phyloP scores from a whole-genome alignment of 164 flowering plant genomes.

The Tetrastigma voinierianum region DNA sequence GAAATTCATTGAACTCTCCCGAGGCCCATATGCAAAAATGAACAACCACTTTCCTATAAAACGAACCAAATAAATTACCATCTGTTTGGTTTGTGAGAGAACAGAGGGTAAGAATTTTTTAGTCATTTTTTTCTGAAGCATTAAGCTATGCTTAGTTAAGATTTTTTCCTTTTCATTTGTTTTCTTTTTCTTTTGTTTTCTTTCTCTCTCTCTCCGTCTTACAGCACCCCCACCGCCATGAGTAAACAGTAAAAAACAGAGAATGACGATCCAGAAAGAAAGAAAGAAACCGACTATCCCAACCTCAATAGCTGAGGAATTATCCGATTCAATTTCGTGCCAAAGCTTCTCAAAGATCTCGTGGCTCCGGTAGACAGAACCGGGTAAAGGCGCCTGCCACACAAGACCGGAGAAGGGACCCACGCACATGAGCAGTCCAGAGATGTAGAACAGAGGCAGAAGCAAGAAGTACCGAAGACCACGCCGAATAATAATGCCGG shows the following conservation, averaged over 20 bases:
- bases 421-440: slow-evolving; percentile 52
- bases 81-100: slow-evolving; percentile 2
- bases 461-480: slow-evolving; percentile 47
- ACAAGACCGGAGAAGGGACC: slow-evolving; percentile 52
- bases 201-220: too few species aligned
- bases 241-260: not conserved
- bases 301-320: slow-evolving; percentile 67
- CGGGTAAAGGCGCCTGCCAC: slow-evolving; percentile 46
- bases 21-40: not conserved
- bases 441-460: slow-evolving; percentile 50
- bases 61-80: too few species aligned
- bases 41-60: not conserved
- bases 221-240: too few species aligned
- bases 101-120: not conserved
- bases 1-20: not conserved
- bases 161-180: not conserved
- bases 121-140: not conserved
- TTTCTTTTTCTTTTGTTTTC: not conserved
- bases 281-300: not conserved
- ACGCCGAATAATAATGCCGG: slow-evolving; percentile 29
- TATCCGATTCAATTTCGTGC: slow-evolving; percentile 56
- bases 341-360: slow-evolving; percentile 59
- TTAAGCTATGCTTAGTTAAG: not conserved
- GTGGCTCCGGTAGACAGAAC: slow-evolving; percentile 72
- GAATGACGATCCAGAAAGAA: not conserved